Evolutionary conservation across 441 rosid species (phyloP).

Genomic region (Gossypium schwendimanii): DNA sequence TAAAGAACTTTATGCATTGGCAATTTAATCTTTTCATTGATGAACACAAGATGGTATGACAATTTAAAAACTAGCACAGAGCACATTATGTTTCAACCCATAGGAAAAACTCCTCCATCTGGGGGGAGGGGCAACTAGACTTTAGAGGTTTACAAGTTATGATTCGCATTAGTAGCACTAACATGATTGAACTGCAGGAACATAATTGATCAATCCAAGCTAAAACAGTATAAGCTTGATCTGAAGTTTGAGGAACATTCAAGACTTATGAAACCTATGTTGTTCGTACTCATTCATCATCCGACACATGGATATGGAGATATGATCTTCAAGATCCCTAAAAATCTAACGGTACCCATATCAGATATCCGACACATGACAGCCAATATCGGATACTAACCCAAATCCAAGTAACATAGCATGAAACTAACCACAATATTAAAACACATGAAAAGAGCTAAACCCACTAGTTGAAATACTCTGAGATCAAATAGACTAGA

Average conservation of each 20-base stretch:
- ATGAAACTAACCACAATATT: not conserved
- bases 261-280: not conserved
- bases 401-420: too few species aligned
- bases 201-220: not conserved
- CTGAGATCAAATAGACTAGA: not conserved
- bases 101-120: not conserved
- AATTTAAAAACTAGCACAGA: not conserved
- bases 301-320: too few species aligned
- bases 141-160: not conserved
- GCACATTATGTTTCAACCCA: not conserved
- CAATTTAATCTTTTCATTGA: too few species aligned
- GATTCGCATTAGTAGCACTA: not conserved
- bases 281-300: too few species aligned
- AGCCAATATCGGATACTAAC: too few species aligned
- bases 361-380: too few species aligned
- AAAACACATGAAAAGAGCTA: not conserved
- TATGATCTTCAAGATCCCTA: too few species aligned
- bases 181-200: not conserved
- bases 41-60: not conserved
- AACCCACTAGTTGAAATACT: not conserved
- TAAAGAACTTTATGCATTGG: too few species aligned
- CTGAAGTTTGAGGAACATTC: not conserved
- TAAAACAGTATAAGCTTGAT: not conserved
- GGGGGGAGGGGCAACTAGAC: not conserved
- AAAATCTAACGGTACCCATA: too few species aligned